phyloP scores from a whole-genome alignment of 2,329 filamentous ascomycete genomes.

The Nemania abortiva region DNA sequence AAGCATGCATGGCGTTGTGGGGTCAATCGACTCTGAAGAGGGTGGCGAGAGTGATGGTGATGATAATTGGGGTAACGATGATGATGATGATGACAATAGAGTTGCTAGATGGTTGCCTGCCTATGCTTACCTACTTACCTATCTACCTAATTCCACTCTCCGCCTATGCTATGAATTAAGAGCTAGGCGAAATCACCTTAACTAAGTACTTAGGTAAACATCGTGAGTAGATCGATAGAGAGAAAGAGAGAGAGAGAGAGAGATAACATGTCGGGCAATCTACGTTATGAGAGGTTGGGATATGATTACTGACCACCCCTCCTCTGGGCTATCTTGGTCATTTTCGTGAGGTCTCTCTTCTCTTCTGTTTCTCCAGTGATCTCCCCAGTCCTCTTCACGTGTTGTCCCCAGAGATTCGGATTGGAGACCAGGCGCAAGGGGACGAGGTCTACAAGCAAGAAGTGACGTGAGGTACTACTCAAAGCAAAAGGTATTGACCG shows the following conservation, averaged over 20 bases:
- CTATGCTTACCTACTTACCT: not conserved
- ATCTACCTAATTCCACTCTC: not conserved
- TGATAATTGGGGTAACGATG: too few relatives aligned
- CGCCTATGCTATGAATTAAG: not conserved
- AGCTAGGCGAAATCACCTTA: not conserved
- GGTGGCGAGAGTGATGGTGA: too few relatives aligned
- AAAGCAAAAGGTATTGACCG: too few relatives aligned
- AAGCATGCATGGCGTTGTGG: constrained; percentile 28
- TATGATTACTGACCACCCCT: not conserved
- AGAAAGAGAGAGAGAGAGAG: not conserved
- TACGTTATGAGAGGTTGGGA: not conserved
- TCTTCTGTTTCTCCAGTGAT: too few relatives aligned
- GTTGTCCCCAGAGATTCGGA: too few relatives aligned
- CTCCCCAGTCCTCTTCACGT: too few relatives aligned
- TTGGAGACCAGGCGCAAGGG: too few relatives aligned
- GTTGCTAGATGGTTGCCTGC: not conserved
- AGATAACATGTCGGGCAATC: constrained; percentile 15
- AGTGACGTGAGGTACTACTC: too few relatives aligned
- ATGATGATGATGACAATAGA: constrained; percentile 16
- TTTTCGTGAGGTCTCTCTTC: too few relatives aligned
- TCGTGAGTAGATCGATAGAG: constrained; percentile 5
- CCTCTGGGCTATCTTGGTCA: not conserved
- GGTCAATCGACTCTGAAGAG: not conserved
- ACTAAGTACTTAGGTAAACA: not conserved
- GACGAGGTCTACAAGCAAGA: too few relatives aligned